Evolutionary conservation across 163 green algal genomes (phyloP).

Genomic region (Chlorella variabilis): DNA sequence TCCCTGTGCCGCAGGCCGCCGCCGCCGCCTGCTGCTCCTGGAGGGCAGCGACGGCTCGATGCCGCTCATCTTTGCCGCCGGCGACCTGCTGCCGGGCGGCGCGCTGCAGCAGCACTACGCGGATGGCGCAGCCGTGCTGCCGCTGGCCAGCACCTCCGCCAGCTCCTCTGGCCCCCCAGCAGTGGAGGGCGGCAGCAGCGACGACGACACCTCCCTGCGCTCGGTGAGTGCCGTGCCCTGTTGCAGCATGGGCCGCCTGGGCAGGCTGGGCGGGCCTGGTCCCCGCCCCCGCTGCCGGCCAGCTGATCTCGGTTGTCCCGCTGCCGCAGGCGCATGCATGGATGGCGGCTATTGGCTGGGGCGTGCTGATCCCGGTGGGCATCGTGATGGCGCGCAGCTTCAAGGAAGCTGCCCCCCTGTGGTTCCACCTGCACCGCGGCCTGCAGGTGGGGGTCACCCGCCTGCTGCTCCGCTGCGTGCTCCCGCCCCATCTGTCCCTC

Average conservation of each 20-base stretch:
- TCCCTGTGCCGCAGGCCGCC: not conserved
- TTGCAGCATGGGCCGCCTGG: too few relatives aligned
- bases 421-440: constrained; percentile 38
- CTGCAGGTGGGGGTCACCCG: not conserved
- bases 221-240: too few relatives aligned
- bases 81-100: not conserved
- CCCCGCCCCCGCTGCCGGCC: too few relatives aligned
- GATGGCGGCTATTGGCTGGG: constrained; percentile 32
- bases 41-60: not conserved
- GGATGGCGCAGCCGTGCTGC: not conserved
- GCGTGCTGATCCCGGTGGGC: constrained; percentile 17
- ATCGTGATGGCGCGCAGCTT: constrained; percentile 34
- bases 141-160: not conserved
- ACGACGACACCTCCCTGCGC: not conserved
- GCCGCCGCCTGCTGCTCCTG: constrained; percentile 9
- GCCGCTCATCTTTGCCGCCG: constrained; percentile 42
- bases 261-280: too few relatives aligned
- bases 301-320: not conserved
- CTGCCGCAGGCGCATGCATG: constrained; percentile 24
- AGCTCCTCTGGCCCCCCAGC: not conserved
- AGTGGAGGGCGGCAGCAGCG: not conserved
- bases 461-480: too few relatives aligned
- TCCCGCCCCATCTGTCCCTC: too few relatives aligned
- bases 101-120: not conserved
- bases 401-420: not conserved